phyloP scores from a whole-genome alignment of 371 early-diverging fungal genomes.

The Mucor sp. region DNA sequence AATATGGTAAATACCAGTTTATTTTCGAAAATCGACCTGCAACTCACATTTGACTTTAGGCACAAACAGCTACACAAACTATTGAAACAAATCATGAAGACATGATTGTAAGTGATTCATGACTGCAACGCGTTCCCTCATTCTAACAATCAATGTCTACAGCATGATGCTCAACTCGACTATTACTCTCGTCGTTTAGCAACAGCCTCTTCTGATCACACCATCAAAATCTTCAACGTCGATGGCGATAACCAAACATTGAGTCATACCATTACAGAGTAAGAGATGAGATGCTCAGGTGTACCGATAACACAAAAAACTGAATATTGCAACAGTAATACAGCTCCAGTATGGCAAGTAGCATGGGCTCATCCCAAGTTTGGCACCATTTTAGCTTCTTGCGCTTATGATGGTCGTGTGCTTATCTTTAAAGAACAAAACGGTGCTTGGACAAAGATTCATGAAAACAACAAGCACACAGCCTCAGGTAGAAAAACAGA shows the following conservation, averaged over 20 bases:
- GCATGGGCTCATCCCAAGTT: slow-evolving; percentile 99
- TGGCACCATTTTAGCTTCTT: slow-evolving; percentile 93
- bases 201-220: slow-evolving; percentile 96
- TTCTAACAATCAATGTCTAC: background rate
- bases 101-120: slow-evolving; percentile 76
- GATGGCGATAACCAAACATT: slow-evolving; percentile 82
- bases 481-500: slow-evolving; percentile 71
- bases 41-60: background rate
- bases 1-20: background rate
- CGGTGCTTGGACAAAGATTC: slow-evolving; percentile 84
- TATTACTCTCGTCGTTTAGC: slow-evolving; percentile 97
- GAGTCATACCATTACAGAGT: slow-evolving; percentile 57
- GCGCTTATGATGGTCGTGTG: slow-evolving; percentile 94
- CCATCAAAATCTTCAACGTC: slow-evolving; percentile 91
- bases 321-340: slow-evolving; percentile 64
- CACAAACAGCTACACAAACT: slow-evolving; percentile 45
- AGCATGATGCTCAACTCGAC: slow-evolving; percentile 98
- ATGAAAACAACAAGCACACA: slow-evolving; percentile 88
- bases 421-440: slow-evolving; percentile 94
- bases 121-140: slow-evolving; percentile 2
- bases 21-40: background rate
- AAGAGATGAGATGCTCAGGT: background rate
- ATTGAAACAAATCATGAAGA: slow-evolving; percentile 95
- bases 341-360: slow-evolving; percentile 99
- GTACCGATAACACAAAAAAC: background rate